phyloP scores from a whole-genome alignment of 805 yeast species.

The Cyberlindnera maritima region DNA sequence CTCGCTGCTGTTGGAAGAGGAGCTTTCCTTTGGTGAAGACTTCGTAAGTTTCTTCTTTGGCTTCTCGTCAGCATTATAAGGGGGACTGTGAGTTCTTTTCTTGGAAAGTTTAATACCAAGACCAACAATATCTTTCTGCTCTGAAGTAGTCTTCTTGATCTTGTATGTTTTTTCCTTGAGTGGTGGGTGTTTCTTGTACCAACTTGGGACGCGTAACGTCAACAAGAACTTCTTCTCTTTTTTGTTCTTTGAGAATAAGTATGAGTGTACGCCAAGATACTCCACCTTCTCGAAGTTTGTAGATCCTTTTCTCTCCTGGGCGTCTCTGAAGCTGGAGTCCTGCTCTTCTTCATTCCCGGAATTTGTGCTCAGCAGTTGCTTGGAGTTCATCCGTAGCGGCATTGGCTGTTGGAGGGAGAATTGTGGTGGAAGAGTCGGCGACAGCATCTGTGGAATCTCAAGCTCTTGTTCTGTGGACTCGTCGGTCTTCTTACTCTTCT shows the following conservation, averaged over 20 bases:
- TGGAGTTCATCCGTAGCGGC: not conserved
- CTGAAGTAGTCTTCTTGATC: conserved; percentile 5
- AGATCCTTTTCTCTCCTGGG: conserved; percentile 4
- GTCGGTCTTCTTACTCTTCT: not conserved
- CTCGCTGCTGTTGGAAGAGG: not conserved
- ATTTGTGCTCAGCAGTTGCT: not conserved
- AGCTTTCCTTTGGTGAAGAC: not conserved
- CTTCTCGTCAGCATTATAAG: conserved; percentile 4
- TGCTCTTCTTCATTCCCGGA: not conserved
- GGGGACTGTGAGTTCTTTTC: conserved; percentile 2
- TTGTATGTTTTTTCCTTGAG: conserved; percentile 2
- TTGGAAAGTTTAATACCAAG: conserved; percentile 5
- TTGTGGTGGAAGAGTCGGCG: conserved; percentile 23
- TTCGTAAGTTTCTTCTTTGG: not conserved
- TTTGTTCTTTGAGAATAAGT: conserved; percentile 3
- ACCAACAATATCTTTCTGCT: conserved; percentile 3
- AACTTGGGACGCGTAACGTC: conserved; percentile 17
- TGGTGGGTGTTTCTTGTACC: conserved; percentile 12
- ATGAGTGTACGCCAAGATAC: conserved; percentile 13
- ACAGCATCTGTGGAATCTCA: conserved; percentile 18
- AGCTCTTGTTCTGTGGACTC: not conserved
- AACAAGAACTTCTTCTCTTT: conserved; percentile 1
- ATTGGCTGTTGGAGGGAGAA: conserved; percentile 8
- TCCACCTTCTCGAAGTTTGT: conserved; percentile 11
- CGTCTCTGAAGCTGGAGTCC: not conserved